Evolutionary conservation across 2,329 filamentous ascomycete genomes (phyloP).

Genomic region (Helotiales sp.): DNA sequence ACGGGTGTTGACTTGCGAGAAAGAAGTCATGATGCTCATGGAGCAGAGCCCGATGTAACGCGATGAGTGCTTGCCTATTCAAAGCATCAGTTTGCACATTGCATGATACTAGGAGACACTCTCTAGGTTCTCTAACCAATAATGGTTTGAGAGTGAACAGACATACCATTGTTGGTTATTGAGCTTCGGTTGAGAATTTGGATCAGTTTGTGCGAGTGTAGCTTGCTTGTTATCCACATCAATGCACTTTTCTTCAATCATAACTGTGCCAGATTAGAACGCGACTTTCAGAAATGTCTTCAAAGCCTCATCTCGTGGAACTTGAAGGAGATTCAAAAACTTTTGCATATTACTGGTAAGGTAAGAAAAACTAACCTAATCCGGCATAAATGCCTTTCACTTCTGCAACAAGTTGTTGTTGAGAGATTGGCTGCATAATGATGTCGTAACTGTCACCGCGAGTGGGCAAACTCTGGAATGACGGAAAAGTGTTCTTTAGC

Average conservation of each 20-base stretch:
- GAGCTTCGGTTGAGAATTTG: slow-evolving; percentile 49
- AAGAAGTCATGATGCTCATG: no score
- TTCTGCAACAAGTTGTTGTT: slow-evolving; percentile 40
- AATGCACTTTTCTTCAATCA: slow-evolving; percentile 88
- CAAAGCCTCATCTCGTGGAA: background rate
- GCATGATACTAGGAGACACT: no score
- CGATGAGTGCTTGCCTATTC: slow-evolving; percentile 70
- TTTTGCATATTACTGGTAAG: no score
- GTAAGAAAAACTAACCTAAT: slow-evolving; percentile 50
- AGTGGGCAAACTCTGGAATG: slow-evolving; percentile 58
- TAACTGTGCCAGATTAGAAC: slow-evolving; percentile 51
- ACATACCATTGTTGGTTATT: slow-evolving; percentile 71
- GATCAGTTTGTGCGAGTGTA: slow-evolving; percentile 54
- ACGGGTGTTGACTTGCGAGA: slow-evolving; percentile 87
- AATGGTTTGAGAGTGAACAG: background rate
- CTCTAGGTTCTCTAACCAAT: no score
- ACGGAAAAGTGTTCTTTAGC: slow-evolving; percentile 21
- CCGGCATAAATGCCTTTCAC: no score
- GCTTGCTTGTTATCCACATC: slow-evolving; percentile 74
- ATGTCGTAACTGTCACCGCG: slow-evolving; percentile 51
- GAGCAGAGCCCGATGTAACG: slow-evolving; percentile 77
- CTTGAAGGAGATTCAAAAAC: no score
- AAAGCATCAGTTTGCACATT: background rate
- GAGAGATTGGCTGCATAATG: slow-evolving; percentile 50
- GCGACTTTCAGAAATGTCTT: background rate